Percentiles rank a stretch among this genome's conserved stretches.
These are phyloP conservation scores for Cryptococcus sp. DNA, from an alignment of 1,284 basidiomycete genomes.

Conservation along the genomic window DNA sequence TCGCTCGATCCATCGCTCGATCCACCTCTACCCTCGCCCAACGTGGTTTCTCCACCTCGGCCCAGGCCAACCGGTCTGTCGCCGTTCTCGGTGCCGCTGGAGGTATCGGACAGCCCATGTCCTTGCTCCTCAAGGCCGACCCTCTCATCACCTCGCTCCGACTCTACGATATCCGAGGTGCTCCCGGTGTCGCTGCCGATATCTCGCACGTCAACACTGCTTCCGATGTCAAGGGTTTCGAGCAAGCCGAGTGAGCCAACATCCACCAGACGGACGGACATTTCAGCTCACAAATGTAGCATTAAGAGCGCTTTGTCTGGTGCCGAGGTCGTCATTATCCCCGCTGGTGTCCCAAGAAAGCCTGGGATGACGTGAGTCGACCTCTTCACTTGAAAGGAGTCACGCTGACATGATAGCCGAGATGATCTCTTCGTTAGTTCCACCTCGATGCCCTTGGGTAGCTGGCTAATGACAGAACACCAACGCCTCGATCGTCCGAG, in stretches of 20 bases:
- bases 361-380: conserved; percentile 78
- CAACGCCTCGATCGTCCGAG: conserved; percentile 95
- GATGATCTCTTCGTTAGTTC: conserved; percentile 45
- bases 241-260: conserved; percentile 44
- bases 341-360: conserved; percentile 95
- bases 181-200: conserved; percentile 93
- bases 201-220: conserved; percentile 72
- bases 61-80: conserved; percentile 41
- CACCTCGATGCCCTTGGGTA: neutral
- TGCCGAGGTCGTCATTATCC: conserved; percentile 89
- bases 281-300: conserved; percentile 51
- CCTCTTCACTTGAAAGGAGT: conserved; percentile 44
- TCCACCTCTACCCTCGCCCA: conserved; percentile 30
- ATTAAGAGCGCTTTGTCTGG: conserved; percentile 76
- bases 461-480: conserved; percentile 45
- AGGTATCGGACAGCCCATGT: conserved; percentile 85
- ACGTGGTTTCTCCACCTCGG: conserved; percentile 44
- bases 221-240: conserved; percentile 59
- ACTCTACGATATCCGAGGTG: conserved; percentile 94
- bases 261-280: neutral
- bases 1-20: conserved; percentile 27
- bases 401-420: conserved; percentile 26
- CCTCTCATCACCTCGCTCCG: conserved; percentile 74
- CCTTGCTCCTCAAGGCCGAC: conserved; percentile 82
- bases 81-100: conserved; percentile 47